Evolutionary conservation across 352 stramenopile genomes (phyloP).

Genomic region (Phytophthora pisi): DNA sequence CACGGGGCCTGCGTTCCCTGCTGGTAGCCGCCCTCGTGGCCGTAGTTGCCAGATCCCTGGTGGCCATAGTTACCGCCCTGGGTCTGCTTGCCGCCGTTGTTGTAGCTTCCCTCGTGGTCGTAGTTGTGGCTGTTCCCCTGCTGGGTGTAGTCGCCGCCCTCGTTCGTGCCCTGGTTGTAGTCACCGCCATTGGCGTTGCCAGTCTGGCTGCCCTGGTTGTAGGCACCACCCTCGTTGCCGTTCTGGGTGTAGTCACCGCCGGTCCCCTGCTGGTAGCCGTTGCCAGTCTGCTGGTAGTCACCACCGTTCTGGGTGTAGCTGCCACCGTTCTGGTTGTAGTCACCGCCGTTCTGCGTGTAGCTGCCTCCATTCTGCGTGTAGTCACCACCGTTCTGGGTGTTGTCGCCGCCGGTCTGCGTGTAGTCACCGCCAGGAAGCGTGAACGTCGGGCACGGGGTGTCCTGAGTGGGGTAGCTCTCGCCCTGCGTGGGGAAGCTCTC

Average conservation of each 20-base stretch:
- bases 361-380: not conserved
- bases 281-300: not conserved
- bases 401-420: not conserved
- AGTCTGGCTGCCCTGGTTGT: not conserved
- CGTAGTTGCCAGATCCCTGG: conserved; percentile 1
- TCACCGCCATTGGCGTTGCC: not conserved
- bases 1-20: not conserved
- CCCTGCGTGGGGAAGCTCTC: not conserved
- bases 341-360: conserved; percentile 1
- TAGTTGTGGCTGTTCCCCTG: not conserved
- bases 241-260: not conserved
- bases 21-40: conserved; percentile 1
- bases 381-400: conserved; percentile 5
- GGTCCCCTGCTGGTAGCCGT: not conserved
- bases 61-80: not conserved
- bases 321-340: not conserved
- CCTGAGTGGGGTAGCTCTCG: not conserved
- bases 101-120: not conserved
- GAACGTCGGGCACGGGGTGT: conserved; percentile 11
- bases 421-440: not conserved
- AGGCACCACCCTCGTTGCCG: not conserved
- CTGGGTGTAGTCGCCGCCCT: not conserved
- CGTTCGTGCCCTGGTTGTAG: not conserved
- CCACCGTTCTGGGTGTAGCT: conserved; percentile 3
- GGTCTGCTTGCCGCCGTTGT: not conserved